These are phyloP conservation scores for Lithospermum erythrorhizon DNA, from an alignment of 257 asterid species.

Conservation along the genomic window DNA sequence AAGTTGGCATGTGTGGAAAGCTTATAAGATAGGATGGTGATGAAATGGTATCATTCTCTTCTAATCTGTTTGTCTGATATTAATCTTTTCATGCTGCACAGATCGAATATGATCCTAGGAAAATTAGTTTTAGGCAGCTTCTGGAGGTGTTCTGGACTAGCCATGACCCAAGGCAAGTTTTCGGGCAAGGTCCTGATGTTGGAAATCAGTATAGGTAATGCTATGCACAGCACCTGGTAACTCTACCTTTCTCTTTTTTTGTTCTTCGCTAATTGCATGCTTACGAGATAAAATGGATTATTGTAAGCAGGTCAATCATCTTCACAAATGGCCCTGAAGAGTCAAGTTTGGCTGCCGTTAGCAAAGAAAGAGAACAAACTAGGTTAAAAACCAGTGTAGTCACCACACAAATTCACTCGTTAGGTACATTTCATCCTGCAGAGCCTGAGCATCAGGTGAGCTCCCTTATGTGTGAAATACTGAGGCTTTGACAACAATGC, in stretches of 20 bases:
- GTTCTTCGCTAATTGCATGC: not conserved
- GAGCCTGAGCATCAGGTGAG: slow-evolving; percentile 95
- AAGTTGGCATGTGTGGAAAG: not conserved
- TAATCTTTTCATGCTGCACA: slow-evolving; percentile 22
- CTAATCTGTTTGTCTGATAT: not conserved
- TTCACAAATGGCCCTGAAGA: slow-evolving; percentile 85
- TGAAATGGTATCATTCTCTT: not conserved
- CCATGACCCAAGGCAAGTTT: slow-evolving; percentile 94
- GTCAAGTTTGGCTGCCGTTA: slow-evolving; percentile 67
- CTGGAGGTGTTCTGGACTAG: slow-evolving; percentile 85
- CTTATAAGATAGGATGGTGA: not conserved
- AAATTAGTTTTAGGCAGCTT: slow-evolving; percentile 54
- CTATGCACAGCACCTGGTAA: slow-evolving; percentile 6
- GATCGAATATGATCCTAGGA: slow-evolving; percentile 74
- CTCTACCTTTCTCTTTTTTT: slow-evolving; percentile 3
- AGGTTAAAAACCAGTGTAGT: slow-evolving; percentile 63
- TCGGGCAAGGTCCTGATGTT: slow-evolving; percentile 99
- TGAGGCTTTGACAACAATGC: slow-evolving; percentile 4
- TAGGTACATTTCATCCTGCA: slow-evolving; percentile 60
- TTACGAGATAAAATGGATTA: not conserved
- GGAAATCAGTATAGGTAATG: slow-evolving; percentile 83
- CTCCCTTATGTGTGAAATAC: slow-evolving; percentile 1
- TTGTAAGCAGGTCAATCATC: slow-evolving; percentile 63
- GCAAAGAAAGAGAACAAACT: slow-evolving; percentile 96
- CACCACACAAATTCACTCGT: slow-evolving; percentile 78